Evolutionary conservation across 768 basidiomycete species (phyloP).

Genomic region (Paxillus rubicundulus): DNA sequence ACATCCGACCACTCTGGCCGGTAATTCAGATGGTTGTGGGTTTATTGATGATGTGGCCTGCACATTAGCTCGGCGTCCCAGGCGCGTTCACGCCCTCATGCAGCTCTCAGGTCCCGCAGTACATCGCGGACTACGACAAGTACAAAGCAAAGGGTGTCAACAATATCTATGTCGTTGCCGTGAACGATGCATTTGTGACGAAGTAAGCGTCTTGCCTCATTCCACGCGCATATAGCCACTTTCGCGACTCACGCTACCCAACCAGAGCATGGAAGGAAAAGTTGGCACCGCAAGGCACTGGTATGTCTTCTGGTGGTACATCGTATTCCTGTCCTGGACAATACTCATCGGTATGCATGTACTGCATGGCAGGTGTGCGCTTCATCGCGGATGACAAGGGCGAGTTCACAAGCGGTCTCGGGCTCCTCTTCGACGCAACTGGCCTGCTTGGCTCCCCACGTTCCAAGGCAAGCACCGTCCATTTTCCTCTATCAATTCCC

Average conservation of each 20-base stretch:
- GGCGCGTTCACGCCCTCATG: constrained; percentile 78
- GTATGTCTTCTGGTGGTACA: constrained; percentile 34
- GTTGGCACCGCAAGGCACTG: constrained; percentile 54
- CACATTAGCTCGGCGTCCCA: constrained; percentile 62
- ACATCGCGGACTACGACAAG: constrained; percentile 61
- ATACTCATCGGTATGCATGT: constrained; percentile 3
- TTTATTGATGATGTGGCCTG: not conserved
- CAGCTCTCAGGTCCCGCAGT: constrained; percentile 59
- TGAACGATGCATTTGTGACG: constrained; percentile 79
- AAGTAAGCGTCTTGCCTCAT: constrained; percentile 29
- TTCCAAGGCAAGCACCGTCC: constrained; percentile 44
- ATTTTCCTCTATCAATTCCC: not conserved
- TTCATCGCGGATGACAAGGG: constrained; percentile 69
- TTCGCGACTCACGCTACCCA: constrained; percentile 1
- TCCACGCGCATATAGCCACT: constrained; percentile 3
- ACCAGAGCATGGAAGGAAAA: constrained; percentile 65
- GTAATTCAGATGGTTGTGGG: too few relatives aligned
- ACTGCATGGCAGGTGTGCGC: constrained; percentile 40
- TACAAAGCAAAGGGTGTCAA: constrained; percentile 78
- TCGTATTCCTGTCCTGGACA: not conserved
- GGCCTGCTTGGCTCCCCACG: constrained; percentile 60
- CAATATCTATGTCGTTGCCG: constrained; percentile 66
- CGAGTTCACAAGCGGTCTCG: constrained; percentile 47
- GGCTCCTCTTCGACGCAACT: constrained; percentile 58
- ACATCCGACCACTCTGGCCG: not conserved